Evolutionary conservation across 306 rosid genomes (phyloP).

Genomic region (Quercus variabilis): DNA sequence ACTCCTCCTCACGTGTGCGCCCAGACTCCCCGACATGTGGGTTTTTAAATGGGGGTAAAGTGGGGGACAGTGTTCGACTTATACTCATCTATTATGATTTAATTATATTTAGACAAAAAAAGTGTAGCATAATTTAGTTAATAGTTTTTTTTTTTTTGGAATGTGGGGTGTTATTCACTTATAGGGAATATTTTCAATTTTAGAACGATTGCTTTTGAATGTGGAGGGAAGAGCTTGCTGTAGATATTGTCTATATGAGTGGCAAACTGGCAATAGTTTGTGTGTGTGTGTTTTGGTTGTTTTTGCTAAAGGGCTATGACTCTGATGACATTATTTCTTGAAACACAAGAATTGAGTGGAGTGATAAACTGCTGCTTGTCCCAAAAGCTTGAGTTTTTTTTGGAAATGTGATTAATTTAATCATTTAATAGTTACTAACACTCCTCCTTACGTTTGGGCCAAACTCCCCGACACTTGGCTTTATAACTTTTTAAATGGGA

Average conservation of each 20-base stretch:
- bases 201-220: background rate
- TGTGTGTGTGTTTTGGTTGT: background rate
- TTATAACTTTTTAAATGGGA: too few relatives aligned
- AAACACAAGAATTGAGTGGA: too few relatives aligned
- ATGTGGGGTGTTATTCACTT: background rate
- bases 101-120: background rate
- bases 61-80: too few relatives aligned
- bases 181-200: background rate
- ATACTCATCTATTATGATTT: too few relatives aligned
- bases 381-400: too few relatives aligned
- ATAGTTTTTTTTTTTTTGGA: background rate
- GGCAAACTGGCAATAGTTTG: background rate
- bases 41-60: too few relatives aligned
- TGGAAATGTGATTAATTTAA: too few relatives aligned
- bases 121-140: background rate
- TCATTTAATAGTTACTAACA: too few relatives aligned
- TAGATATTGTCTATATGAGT: background rate
- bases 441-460: too few relatives aligned
- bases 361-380: too few relatives aligned
- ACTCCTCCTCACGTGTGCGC: too few relatives aligned
- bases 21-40: fast-evolving
- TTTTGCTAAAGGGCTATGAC: background rate
- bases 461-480: fast-evolving
- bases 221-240: background rate
- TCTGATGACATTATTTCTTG: too few relatives aligned